A percentile compares a stretch with the other conserved stretches of the same genome.
These are phyloP conservation scores for Jamesozyma rosinii DNA, from an alignment of 805 yeast genomes.

Conservation along the genomic window DNA sequence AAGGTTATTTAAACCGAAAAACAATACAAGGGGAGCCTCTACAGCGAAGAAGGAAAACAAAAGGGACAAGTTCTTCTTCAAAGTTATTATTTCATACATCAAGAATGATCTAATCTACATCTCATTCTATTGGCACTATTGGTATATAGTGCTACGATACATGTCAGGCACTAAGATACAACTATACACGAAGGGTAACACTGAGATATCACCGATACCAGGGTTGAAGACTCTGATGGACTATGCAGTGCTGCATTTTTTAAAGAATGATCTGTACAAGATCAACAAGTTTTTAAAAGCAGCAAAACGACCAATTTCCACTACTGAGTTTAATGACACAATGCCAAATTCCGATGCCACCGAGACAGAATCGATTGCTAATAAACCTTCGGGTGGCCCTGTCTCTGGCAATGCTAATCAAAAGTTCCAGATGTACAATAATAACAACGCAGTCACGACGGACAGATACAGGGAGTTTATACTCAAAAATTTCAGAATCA, in stretches of 20 bases:
- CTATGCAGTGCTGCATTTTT: conserved; percentile 10
- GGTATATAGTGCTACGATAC: conserved; percentile 19
- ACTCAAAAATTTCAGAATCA: not conserved
- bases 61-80: conserved; percentile 14
- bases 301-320: conserved; percentile 2
- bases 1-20: conserved; percentile 6
- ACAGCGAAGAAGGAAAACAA: conserved; percentile 4
- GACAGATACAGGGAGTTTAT: not conserved
- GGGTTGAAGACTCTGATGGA: conserved; percentile 16
- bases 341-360: conserved; percentile 3
- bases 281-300: conserved; percentile 7
- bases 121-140: conserved; percentile 29
- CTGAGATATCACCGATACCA: conserved; percentile 4
- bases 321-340: conserved; percentile 1
- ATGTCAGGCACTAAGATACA: not conserved
- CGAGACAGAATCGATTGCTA: not conserved
- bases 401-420: not conserved
- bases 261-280: conserved; percentile 16
- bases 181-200: not conserved
- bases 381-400: not conserved
- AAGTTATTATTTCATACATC: conserved; percentile 25
- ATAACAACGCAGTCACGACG: not conserved
- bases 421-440: not conserved
- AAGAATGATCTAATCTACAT: conserved; percentile 21
- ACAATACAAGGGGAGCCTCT: not conserved